phyloP scores from a whole-genome alignment of 306 rosid species.

The Medicago truncatula region MtrunA17r5.0-ANR NC_053048.1:2456001-2456500 shows the following conservation, averaged over 20 bases:
- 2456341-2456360: not conserved
- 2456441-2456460: no score
- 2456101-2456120: no score
- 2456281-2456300: not conserved
- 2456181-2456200: not conserved
- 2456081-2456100: no score
- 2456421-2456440: no score
- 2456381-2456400: no score
- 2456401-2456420: no score
- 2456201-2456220: not conserved
- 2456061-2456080: not conserved
- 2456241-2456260: not conserved
- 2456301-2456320: not conserved
- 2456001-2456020: no score
- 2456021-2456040: no score
- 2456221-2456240: not conserved
- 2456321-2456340: not conserved
- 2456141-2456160: not conserved
- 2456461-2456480: no score
- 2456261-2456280: not conserved
- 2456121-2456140: not conserved
- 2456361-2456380: no score
- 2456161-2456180: no score
- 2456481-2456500: no score
- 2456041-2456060: not conserved